Evolutionary conservation across 306 rosid genomes (phyloP), one percentile per base, ranked within the genome.

Genomic region (Lathyrus aphaca): DNA sequence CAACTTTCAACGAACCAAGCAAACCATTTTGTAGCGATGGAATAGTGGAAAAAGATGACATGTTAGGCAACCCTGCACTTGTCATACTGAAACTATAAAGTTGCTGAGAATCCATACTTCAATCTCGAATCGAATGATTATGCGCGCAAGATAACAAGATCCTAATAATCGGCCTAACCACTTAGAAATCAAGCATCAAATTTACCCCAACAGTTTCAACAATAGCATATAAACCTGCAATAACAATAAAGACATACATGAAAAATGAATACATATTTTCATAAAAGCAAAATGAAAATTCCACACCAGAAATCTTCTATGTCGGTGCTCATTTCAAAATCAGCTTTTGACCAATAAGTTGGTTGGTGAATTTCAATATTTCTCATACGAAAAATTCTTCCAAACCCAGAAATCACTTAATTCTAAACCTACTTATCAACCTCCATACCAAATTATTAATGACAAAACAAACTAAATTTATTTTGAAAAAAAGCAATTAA

Each of bases 101-200:
- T 60, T 82, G 90, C 72, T 75, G 93, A 0, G 90, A 93, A 73
- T 90, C 98, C 98, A 94, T 90, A 8, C 75, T 90, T 71, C 53
- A 71, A 69, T 48, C 68, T 78, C 71, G 78, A 91, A 80, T 89
- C 78, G 60, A 77, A 79, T 64, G 71, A 42, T 57, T 17, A 53
- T 43, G 57, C 5, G 21, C 74, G 25, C 3, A 3, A 23, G n/a
- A 56, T 38, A 35, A 35, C 10, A 39, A 59, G 37, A 65, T 48
- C 67, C 57, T 14, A 48, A 50, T 23, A 43, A 61, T 10, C 43
- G 15, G 1, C n/a, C 35, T 10, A 63, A 69, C 46, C 46, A 64
- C 78, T 21, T 37, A 66, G 70, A 67, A 35, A 75, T 35, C 46
- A 5, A 39, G 50, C 9, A 77, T 77, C 75, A 40, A 71, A 56